Base-by-base conservation (phyloP, 495 filamentous ascomycete species). In the Sordaria brevicollis region DNA sequence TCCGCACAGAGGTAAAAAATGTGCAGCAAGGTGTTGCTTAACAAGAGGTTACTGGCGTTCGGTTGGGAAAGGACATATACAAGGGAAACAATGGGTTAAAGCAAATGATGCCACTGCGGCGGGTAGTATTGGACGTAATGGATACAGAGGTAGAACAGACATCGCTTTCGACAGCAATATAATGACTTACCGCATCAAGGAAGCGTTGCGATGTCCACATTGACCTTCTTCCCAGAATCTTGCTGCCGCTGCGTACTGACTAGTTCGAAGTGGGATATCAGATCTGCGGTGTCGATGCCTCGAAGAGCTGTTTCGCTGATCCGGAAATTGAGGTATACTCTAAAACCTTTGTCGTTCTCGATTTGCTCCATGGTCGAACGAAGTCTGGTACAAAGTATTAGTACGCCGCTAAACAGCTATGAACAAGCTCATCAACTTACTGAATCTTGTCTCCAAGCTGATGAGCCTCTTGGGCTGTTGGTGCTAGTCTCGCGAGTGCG, bases 401-500 rank as follows among this genome's bases (percentile, higher is more conserved):
- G 70, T 7, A 21, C 10, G 21, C 19, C 25, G 3, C 17, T 19
- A 31, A n/a, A 19, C 25, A 1, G 31, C 41, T 5, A 31, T 19
- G 29, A 17, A 29, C 25, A 54, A n/a, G n/a, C n/a, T n/a, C n/a
- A 38, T 43, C 54, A 38, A 72, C 79, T 74, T 68, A 82, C 81
- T 70, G 80, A 35, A 84, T 65, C 10, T 57, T 69, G 7, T 73
- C 13, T 66, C 68, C 6, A 83, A 68, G 21, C 49, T 67, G 2
- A 71, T 68, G 29, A 43, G 38, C 8, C 41, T 72, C 67, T 71
- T 71, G 3, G 81, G 80, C 72, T 5, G 73, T 72, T 5, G 80
- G 81, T 41, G 82, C 75, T 9, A 83, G 13, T 35, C 38, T 70
- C 15, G 76, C 75, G 39, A 83, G 71, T 7, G 77, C 72, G 34